phyloP scores from a whole-genome alignment of 73 alveolate species.

The Uronychia binucleata region DNA sequence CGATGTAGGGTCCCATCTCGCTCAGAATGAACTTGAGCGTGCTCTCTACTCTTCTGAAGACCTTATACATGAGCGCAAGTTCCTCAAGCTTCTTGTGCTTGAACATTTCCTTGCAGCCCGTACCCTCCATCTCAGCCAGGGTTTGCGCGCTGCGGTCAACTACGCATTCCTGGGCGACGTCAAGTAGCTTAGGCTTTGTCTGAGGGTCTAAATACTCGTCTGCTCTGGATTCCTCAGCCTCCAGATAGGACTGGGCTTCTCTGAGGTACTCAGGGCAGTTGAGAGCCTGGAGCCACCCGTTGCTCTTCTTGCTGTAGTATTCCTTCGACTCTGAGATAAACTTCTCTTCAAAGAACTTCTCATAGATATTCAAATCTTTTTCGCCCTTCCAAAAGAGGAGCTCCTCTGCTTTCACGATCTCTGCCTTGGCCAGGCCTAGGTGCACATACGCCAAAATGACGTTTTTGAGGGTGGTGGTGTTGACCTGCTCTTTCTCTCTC shows the following conservation, averaged over 20 bases:
- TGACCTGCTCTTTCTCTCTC: conserved; percentile 50
- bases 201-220: conserved; percentile 64
- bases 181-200: conserved; percentile 57
- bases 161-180: conserved; percentile 56
- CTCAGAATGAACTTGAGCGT: conserved; percentile 61
- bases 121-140: conserved; percentile 73
- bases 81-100: conserved; percentile 78
- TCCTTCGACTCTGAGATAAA: conserved; percentile 37
- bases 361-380: conserved; percentile 47
- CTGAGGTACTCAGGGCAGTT: conserved; percentile 82
- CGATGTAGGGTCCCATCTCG: conserved; percentile 82
- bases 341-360: conserved; percentile 51
- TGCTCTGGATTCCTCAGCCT: conserved; percentile 79
- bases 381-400: conserved; percentile 71
- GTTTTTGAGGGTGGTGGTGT: conserved; percentile 31
- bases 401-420: conserved; percentile 58
- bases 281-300: conserved; percentile 59
- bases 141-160: conserved; percentile 72
- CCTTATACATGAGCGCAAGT: conserved; percentile 67
- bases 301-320: conserved; percentile 46
- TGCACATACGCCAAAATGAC: conserved; percentile 37
- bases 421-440: conserved; percentile 53
- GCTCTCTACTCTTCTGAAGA: conserved; percentile 68
- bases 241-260: conserved; percentile 63
- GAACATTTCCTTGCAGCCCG: conserved; percentile 85